Base-by-base conservation (phyloP, 208 protist genomes). In the Trypanosoma vivax region DNA sequence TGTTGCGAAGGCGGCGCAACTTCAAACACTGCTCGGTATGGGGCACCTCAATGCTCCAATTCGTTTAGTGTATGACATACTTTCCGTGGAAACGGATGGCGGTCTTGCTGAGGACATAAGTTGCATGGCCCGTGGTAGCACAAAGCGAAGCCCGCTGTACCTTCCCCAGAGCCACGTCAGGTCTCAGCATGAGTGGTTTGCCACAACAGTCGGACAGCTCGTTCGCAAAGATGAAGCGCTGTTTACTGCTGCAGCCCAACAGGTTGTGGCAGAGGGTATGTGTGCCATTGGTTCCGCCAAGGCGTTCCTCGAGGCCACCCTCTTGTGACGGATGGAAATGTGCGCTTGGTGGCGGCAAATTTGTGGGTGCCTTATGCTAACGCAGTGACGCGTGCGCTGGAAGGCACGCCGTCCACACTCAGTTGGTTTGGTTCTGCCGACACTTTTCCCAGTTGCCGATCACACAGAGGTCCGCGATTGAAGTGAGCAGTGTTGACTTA, bases 41-140 rank as follows among this genome's bases (percentile, higher is more conserved):
- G 56, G 46, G n/a, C 65, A 84, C 43, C 63, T 90, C 37, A 58
- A 67, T 52, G 76, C 76, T 9, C 83, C 83, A 5, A 58, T 90
- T 34, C 67, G 73, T 0, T 58, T 90, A 0, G 66, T 87, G 24
- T 87, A 73, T 30, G 79, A 90, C 58, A 49, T 74, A 7, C 38
- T 90, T 9, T 45, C 50, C 31, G 34, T 48, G 19, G 50, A 53
- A 23, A 56, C 14, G 11, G 4, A 49, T 53, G 1, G 51, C 19
- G 16, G 51, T 39, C 0, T 40, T 35, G 41, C 34, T 13, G 55
- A 63, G 56, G 18, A 24, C n/a, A 37, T 62, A 29, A 34, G 46
- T 27, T 18, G 13, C 0, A 24, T 2, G 11, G 35, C 35, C 0
- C 45, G 46, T 10, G 30, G 40, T 48, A 10, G 38, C 4, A 29